A percentile compares a stretch with the other conserved stretches of the same genome.
Evolutionary conservation across 139 green algal species (phyloP).

Genomic region (Closterium sp.): DNA sequence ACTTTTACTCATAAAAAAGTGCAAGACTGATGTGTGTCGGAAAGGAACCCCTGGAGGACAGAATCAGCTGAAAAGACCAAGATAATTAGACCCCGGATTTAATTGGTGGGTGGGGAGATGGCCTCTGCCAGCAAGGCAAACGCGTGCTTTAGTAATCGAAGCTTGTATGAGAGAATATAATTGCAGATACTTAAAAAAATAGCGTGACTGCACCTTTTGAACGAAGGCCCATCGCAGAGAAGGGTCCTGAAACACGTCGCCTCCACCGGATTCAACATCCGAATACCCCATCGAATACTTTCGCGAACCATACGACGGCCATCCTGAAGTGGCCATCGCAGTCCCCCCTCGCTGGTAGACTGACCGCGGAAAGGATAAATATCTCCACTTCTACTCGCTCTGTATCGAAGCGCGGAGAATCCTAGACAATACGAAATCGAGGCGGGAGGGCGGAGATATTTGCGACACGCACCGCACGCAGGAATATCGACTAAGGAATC

Average conservation of each 20-base stretch:
- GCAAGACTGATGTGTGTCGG: background rate
- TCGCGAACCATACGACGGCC: background rate
- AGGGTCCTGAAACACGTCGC: background rate
- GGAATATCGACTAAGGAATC: too few relatives aligned
- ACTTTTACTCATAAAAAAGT: too few relatives aligned
- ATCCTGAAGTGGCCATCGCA: background rate
- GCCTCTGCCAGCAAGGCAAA: too few relatives aligned
- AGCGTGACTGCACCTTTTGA: background rate
- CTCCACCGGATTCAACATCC: background rate
- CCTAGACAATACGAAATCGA: background rate
- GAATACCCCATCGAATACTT: background rate
- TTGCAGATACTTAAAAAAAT: too few relatives aligned
- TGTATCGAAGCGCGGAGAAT: background rate
- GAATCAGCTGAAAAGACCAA: slow-evolving; percentile 56
- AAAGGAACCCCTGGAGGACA: slow-evolving; percentile 49
- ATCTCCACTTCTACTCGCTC: background rate
- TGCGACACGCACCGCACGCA: too few relatives aligned
- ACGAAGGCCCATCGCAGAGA: background rate
- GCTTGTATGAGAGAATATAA: too few relatives aligned
- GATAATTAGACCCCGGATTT: slow-evolving; percentile 61
- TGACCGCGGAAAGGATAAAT: background rate
- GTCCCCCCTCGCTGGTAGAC: background rate
- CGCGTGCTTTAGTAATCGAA: too few relatives aligned
- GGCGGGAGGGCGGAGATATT: too few relatives aligned
- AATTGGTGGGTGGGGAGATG: background rate